Conservation (phyloP, 1,139 yeast species). For the Candida tropicalis region DNA sequence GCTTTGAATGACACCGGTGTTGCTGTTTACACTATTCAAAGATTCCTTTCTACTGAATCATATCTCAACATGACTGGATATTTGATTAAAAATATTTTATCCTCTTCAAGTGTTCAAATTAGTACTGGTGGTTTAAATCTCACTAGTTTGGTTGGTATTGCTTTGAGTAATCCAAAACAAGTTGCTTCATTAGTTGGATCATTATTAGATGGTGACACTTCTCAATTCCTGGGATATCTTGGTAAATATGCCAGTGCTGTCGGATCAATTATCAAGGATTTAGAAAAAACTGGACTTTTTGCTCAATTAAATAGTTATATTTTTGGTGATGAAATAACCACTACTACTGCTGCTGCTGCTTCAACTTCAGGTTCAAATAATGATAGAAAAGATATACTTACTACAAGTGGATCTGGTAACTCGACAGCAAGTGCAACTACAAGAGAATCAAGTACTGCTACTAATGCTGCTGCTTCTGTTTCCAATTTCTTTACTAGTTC, state of each 20-base stretch:
- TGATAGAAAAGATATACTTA: constrained; percentile 11
- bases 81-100: constrained; percentile 28
- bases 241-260: constrained; percentile 39
- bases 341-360: constrained; percentile 13
- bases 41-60: constrained; percentile 36
- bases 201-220: constrained; percentile 26
- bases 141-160: constrained; percentile 26
- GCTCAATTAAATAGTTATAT: constrained; percentile 39
- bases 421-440: constrained; percentile 9
- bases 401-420: constrained; percentile 10
- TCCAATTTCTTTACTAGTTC: constrained; percentile 2
- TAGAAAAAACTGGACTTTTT: constrained; percentile 44
- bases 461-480: constrained; percentile 8
- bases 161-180: constrained; percentile 29
- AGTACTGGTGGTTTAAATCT: constrained; percentile 28
- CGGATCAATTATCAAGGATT: constrained; percentile 31
- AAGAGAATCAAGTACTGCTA: constrained; percentile 12
- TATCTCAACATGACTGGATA: constrained; percentile 42
- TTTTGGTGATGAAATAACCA: constrained; percentile 31
- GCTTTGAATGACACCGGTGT: constrained; percentile 49
- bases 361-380: constrained; percentile 6
- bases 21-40: constrained; percentile 40
- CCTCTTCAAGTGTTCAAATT: constrained; percentile 30
- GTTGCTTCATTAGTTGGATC: constrained; percentile 26
- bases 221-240: constrained; percentile 13